Evolutionary conservation across 139 green algal genomes (phyloP).

Genomic region (Chlamydomonas applanata): DNA sequence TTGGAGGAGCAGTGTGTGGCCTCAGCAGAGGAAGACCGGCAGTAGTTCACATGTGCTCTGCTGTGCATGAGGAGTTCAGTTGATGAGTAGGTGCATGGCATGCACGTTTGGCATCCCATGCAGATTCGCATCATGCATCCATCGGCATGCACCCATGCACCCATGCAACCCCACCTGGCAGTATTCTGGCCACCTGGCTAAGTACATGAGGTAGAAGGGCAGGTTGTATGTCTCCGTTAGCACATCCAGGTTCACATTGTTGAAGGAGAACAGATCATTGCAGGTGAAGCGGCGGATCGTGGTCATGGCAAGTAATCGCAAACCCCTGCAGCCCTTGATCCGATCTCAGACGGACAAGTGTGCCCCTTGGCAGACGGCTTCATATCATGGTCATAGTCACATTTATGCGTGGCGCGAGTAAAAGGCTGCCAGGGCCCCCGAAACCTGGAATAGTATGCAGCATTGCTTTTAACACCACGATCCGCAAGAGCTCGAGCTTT

Average conservation of each 20-base stretch:
- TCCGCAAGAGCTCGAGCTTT: too few relatives aligned
- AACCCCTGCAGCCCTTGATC: neutral
- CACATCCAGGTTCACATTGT: slow-evolving; percentile 95
- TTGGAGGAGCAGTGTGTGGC: too few relatives aligned
- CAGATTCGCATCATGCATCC: neutral
- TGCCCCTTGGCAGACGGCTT: too few relatives aligned
- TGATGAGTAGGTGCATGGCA: too few relatives aligned
- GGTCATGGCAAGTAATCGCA: slow-evolving; percentile 69
- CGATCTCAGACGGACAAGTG: neutral
- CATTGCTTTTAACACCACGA: too few relatives aligned
- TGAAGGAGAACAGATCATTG: slow-evolving; percentile 94
- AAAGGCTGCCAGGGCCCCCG: too few relatives aligned
- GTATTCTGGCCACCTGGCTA: slow-evolving; percentile 91
- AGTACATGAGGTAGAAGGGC: slow-evolving; percentile 93
- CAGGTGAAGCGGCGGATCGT: slow-evolving; percentile 86
- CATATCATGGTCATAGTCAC: too few relatives aligned
- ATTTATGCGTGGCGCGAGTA: too few relatives aligned
- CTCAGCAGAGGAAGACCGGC: too few relatives aligned
- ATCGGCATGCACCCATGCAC: neutral
- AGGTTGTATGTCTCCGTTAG: slow-evolving; percentile 99
- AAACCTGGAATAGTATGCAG: too few relatives aligned
- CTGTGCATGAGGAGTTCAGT: too few relatives aligned
- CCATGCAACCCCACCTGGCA: slow-evolving; percentile 55
- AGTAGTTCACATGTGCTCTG: too few relatives aligned
- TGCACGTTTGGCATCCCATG: neutral